Conservation (phyloP, 257 asterid genomes). For the Solanum chmielewskii region DNA sequence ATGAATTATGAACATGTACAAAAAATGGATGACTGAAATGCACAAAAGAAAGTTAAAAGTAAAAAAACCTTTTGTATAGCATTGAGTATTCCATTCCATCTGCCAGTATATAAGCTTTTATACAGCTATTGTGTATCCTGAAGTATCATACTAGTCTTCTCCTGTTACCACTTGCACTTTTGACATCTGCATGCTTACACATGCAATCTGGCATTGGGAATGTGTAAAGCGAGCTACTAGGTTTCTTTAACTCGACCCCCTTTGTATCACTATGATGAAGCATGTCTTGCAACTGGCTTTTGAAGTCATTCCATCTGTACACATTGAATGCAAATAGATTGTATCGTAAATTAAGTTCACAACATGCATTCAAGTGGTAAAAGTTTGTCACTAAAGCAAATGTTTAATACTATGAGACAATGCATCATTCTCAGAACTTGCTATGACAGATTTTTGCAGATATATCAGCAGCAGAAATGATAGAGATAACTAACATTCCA, state of each 20-base stretch:
- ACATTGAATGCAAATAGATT: neutral
- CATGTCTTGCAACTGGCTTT: conserved; percentile 77
- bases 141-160: conserved; percentile 21
- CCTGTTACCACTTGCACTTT: conserved; percentile 28
- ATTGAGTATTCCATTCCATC: neutral
- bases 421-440: neutral
- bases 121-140: neutral
- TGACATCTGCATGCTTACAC: conserved; percentile 48
- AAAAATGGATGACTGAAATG: neutral
- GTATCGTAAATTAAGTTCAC: neutral
- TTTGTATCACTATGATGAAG: conserved; percentile 71
- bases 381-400: neutral
- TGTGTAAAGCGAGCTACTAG: conserved; percentile 70
- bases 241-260: conserved; percentile 71
- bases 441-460: neutral
- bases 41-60: neutral
- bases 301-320: conserved; percentile 64
- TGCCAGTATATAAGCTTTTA: conserved; percentile 2
- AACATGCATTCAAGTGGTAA: neutral
- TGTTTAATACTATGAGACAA: neutral
- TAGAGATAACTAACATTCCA: neutral
- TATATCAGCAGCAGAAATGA: neutral
- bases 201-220: conserved; percentile 96
- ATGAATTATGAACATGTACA: neutral
- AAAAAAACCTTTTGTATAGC: neutral